Base-by-base conservation (phyloP, 73 alveolate species). In the Tetrahymena malaccensis region DNA sequence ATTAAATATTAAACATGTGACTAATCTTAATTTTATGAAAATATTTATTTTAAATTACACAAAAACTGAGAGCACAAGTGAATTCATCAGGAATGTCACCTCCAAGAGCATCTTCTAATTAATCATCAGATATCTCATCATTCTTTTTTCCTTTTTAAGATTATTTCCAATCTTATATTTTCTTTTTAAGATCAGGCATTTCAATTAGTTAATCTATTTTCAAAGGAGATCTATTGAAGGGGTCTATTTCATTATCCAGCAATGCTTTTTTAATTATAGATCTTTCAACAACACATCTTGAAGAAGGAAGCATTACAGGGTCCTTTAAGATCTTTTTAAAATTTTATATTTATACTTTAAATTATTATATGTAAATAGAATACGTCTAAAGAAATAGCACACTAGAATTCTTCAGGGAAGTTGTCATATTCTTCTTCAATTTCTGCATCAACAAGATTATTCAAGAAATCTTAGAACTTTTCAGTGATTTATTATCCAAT, bases 281-380 rank as follows among this genome's bases (percentile, higher is more conserved):
- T 85, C 96, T 95, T 55, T 98, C 99, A 43, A 97, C 97, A 19
- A 96, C 94, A 17, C 93, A 93, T 40, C 97, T 98, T 35, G 97
- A 84, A 11, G 98, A 96, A 38, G 99, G 99, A 19, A 98, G 95
- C 33, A n/a, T 43, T 31, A 98, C 98, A 37, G 99, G 99, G 85
- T 96, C 97, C 94, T 95, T 94, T 98, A 98, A 96, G 8, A 94
- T 43, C 57, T 94, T n/a, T 44, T 84, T 96, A 11, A 97, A 57
- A 11, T 97, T 93, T 4, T 96, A 95, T 43, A 97, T 43, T 94
- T 97, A 11, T 98, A 98, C 19, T 98, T 98, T 11, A 50, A 31
- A 35, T 94, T 94, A 94, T 97, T 84, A 1, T 10, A 17, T 56
- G 6, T 56, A 7, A 56, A 56, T 22, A 9, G 33, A 10, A 25